phyloP scores from a whole-genome alignment of 257 asterid species.

The Ligustrum vulgare region DNA sequence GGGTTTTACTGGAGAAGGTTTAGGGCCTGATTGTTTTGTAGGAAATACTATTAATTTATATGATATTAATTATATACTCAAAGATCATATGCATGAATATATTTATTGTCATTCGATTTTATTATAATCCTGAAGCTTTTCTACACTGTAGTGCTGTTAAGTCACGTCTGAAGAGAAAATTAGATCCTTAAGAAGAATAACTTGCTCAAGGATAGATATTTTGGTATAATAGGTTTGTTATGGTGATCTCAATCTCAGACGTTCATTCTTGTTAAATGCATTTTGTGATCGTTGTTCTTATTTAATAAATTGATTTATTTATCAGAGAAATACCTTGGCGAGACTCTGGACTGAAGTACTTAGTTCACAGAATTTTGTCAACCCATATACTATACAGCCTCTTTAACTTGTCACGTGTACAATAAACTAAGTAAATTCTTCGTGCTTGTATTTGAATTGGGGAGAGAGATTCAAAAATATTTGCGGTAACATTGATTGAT shows the following conservation, averaged over 20 bases:
- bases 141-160: constrained; percentile 76
- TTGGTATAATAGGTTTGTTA: constrained; percentile 30
- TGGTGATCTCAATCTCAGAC: constrained; percentile 6
- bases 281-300: not conserved
- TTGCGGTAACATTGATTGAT: constrained; percentile 10
- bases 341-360: constrained; percentile 7
- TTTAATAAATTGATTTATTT: not conserved
- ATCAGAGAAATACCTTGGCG: constrained; percentile 17
- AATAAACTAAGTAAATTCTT: constrained; percentile 5
- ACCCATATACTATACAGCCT: not conserved
- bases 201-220: not conserved
- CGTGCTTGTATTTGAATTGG: constrained; percentile 14
- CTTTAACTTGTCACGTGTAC: not conserved
- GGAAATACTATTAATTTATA: not conserved
- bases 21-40: not conserved
- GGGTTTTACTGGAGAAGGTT: not conserved
- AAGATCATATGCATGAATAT: not conserved
- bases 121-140: constrained; percentile 4
- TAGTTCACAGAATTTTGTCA: constrained; percentile 7
- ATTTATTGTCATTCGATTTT: not conserved
- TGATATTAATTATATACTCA: not conserved
- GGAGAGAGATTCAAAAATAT: not conserved
- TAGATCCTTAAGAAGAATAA: constrained; percentile 80
- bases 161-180: constrained; percentile 88
- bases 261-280: not conserved